phyloP scores from a whole-genome alignment of 2,329 filamentous ascomycete genomes.

The Cordyceps pruinosa region DNA sequence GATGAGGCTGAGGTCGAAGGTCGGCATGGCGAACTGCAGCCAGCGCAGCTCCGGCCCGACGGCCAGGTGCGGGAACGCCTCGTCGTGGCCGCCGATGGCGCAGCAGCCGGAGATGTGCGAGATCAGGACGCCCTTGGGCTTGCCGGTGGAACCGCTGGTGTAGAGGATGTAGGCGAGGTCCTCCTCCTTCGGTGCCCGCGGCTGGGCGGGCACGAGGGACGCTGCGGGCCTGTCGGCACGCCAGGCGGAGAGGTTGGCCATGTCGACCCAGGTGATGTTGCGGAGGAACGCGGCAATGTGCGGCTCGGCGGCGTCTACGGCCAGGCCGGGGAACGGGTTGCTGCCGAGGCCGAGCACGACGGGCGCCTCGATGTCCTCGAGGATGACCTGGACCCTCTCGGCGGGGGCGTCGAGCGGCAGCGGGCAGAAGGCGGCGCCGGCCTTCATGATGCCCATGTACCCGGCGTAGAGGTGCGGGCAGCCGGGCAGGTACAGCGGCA shows the following conservation, averaged over 20 bases:
- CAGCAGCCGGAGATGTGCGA: constrained; percentile 46
- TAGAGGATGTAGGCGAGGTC: constrained; percentile 32
- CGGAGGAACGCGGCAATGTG: constrained; percentile 15
- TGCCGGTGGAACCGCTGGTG: constrained; percentile 42
- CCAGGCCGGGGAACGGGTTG: constrained; percentile 21
- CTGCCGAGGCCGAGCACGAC: constrained; percentile 14
- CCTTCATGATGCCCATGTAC: constrained; percentile 16
- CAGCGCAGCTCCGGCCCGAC: constrained; percentile 9
- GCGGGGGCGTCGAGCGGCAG: constrained; percentile 10
- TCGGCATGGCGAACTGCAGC: constrained; percentile 12
- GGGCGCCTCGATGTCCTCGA: constrained; percentile 9
- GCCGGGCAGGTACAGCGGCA: constrained; percentile 13
- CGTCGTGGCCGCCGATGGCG: constrained; percentile 9
- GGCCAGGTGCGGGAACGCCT: neutral
- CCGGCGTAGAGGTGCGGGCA: constrained; percentile 11
- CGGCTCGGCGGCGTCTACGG: constrained; percentile 10
- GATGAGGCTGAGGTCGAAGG: constrained; percentile 10
- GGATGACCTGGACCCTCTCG: constrained; percentile 9
- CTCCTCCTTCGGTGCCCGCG: constrained; percentile 20
- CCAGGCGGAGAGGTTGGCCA: constrained; percentile 9
- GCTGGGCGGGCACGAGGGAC: neutral
- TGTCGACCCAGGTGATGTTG: constrained; percentile 11
- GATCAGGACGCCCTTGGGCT: constrained; percentile 62
- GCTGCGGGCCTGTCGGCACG: neutral
- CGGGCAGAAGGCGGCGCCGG: constrained; percentile 7